Base-by-base conservation (phyloP, 768 basidiomycete genomes). In the Tricholoma matsutake region DNA sequence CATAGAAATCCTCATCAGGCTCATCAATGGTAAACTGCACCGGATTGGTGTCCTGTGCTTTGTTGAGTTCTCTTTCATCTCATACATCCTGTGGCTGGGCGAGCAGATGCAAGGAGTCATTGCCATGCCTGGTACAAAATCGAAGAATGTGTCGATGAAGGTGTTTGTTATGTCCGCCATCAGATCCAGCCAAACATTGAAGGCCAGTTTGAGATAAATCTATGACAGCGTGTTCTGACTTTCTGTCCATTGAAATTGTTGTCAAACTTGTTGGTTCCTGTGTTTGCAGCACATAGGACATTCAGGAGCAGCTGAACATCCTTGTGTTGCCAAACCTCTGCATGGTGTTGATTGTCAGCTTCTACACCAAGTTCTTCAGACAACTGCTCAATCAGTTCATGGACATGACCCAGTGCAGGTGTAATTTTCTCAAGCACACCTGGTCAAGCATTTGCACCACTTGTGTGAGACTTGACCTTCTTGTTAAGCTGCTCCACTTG, bases 401-500 rank as follows among this genome's bases (percentile, higher is more conserved):
- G 39, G 16, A 41, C 39, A n/a, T 41, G 39, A 18, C 39, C 39
- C 6, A 41, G 39, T 3, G 39, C 39, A 3, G 39, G 39, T 16
- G 39, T 41, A 5, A 41, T 41, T n/a, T 41, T 41, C 16, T 41
- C 16, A 5, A 41, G 39, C 14, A 41, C 14, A 1, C 39, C 39
- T n/a, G 39, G 39, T 2, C 39, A 16, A 41, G 39, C 39, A 41
- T 41, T 41, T 2, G 39, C 39, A 41, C 39, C 39, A n/a, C 39
- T 41, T 2, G 39, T 41, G 39, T 41, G 39, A n/a, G 39, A 41
- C 37, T 71, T 71, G 61, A 71, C 67, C 1, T 54, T 6, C 7
- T 63, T 58, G 41, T 71, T 69, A 47, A 68, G 60, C n/a, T 71
- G 70, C 43, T 71, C 66, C 8, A 68, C 67, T 2, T 56, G 60